Evolutionary conservation across 257 asterid genomes (phyloP).

Genomic region (Agastache rugosa): DNA sequence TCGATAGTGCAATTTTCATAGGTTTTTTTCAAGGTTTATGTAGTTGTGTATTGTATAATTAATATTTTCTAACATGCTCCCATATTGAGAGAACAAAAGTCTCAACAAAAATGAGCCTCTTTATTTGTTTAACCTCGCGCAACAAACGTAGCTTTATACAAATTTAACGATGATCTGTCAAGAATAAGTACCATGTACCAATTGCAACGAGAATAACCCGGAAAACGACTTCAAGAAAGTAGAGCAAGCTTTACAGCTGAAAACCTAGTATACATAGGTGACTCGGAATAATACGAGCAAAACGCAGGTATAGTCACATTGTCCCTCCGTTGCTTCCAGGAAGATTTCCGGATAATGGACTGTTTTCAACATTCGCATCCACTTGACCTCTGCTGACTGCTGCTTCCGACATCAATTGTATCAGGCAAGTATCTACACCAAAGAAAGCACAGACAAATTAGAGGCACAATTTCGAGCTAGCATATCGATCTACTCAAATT

Average conservation of each 20-base stretch:
- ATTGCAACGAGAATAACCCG: conserved; percentile 2
- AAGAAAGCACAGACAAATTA: not conserved
- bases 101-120: not conserved
- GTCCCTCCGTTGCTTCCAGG: not conserved
- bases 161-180: not conserved
- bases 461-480: not conserved
- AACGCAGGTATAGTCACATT: conserved; percentile 18
- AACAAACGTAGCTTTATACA: not conserved
- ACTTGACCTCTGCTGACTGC: conserved; percentile 71
- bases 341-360: not conserved
- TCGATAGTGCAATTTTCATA: not conserved
- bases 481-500: not conserved
- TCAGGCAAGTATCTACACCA: conserved; percentile 84
- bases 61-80: not conserved
- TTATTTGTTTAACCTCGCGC: too few relatives aligned
- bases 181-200: not conserved
- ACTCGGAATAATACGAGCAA: conserved; percentile 12
- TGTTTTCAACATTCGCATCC: conserved; percentile 75
- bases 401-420: conserved; percentile 80
- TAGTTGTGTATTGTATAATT: not conserved
- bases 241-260: conserved; percentile 16
- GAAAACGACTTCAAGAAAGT: not conserved
- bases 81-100: not conserved
- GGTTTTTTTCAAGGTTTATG: too few relatives aligned
- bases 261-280: conserved; percentile 45